Conservation (phyloP, 768 basidiomycete genomes). For the Suillus luteus region DNA sequence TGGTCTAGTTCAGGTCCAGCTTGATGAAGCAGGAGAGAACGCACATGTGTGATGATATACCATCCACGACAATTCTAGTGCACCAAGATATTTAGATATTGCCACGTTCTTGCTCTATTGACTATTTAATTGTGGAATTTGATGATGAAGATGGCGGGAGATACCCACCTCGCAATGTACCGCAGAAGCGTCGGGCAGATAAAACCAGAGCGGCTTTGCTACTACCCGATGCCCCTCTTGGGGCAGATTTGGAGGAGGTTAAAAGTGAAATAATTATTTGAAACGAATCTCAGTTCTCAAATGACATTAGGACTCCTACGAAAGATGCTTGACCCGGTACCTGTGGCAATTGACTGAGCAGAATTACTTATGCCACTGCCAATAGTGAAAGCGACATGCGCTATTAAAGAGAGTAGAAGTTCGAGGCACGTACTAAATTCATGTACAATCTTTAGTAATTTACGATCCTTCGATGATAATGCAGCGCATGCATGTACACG, state of each 20-base stretch:
- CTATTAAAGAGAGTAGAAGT: not conserved
- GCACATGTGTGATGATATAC: not conserved
- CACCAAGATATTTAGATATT: not conserved
- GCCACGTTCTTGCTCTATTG: not conserved
- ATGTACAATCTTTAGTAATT: not conserved
- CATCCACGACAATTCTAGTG: not conserved
- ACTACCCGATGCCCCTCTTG: not conserved
- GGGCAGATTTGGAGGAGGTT: not conserved
- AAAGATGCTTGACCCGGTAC: not conserved
- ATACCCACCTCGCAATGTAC: not conserved
- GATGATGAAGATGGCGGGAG: not conserved
- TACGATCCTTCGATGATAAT: not conserved
- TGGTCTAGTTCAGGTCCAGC: slow-evolving; percentile 39
- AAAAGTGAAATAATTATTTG: not conserved
- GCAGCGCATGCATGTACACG: not conserved
- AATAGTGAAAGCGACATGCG: not conserved
- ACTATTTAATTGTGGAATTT: not conserved
- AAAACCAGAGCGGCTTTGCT: not conserved
- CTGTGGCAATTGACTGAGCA: not conserved
- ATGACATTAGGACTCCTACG: not conserved
- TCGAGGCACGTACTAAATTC: not conserved
- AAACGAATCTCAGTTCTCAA: not conserved
- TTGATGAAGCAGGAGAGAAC: slow-evolving; percentile 2
- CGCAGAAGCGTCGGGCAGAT: not conserved
- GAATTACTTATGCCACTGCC: not conserved